phyloP scores from a whole-genome alignment of 2,329 filamentous ascomycete genomes.

The Phialemonium atrogriseum region DNA sequence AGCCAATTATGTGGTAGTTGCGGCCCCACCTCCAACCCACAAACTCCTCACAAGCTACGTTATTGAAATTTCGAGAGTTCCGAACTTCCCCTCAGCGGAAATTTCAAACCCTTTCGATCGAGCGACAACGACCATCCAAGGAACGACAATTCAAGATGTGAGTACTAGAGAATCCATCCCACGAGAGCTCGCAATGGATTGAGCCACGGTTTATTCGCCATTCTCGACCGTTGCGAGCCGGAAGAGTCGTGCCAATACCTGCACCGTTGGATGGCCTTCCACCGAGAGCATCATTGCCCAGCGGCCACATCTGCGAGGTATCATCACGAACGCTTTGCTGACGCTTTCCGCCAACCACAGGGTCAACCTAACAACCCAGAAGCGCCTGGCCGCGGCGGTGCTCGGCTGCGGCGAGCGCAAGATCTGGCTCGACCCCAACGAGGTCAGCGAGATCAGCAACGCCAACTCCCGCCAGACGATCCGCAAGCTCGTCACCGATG shows the following conservation, averaged over 20 bases:
- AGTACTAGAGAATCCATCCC: too few relatives aligned
- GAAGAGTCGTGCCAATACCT: too few relatives aligned
- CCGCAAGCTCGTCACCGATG: slow-evolving; percentile 99
- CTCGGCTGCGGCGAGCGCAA: slow-evolving; percentile 99
- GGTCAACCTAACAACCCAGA: slow-evolving; percentile 99
- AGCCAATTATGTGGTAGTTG: slow-evolving; percentile 4
- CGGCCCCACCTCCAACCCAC: slow-evolving; percentile 17
- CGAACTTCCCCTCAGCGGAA: slow-evolving; percentile 21
- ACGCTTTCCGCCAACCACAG: slow-evolving; percentile 40
- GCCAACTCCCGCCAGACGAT: slow-evolving; percentile 99
- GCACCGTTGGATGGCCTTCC: too few relatives aligned
- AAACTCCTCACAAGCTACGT: slow-evolving; percentile 14
- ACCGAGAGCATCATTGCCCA: too few relatives aligned
- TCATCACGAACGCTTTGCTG: slow-evolving; percentile 6
- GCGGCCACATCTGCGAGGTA: too few relatives aligned
- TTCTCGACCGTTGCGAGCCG: too few relatives aligned
- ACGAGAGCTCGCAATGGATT: too few relatives aligned
- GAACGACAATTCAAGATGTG: slow-evolving; percentile 30
- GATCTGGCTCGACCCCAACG: slow-evolving; percentile 99
- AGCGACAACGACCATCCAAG: slow-evolving; percentile 27
- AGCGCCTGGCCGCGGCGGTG: slow-evolving; percentile 98
- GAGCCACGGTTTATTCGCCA: background rate
- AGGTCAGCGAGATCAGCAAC: slow-evolving; percentile 98
- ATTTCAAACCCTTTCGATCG: slow-evolving; percentile 20
- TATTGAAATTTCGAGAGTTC: slow-evolving; percentile 19